phyloP scores from a whole-genome alignment of 129 eudicot species.

The Flaveria ramosissima region DNA sequence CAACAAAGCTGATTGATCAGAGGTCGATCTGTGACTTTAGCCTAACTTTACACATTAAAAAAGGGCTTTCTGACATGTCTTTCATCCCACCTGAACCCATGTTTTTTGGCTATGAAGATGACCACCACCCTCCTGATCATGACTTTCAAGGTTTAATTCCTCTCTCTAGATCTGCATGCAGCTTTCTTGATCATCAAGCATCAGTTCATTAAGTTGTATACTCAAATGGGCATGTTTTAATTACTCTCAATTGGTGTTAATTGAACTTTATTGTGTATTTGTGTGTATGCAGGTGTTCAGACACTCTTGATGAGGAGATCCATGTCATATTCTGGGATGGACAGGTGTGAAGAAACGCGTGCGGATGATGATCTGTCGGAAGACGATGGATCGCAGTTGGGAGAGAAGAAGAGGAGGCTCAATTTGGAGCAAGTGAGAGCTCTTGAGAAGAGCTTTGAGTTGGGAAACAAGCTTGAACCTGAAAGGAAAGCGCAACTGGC shows the following conservation, averaged over 20 bases:
- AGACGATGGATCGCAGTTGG: slow-evolving; percentile 79
- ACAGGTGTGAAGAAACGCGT: slow-evolving; percentile 56
- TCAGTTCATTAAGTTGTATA: background rate
- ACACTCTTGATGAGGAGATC: slow-evolving; percentile 78
- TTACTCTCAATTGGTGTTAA: background rate
- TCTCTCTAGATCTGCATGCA: slow-evolving; percentile 30
- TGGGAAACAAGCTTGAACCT: slow-evolving; percentile 81
- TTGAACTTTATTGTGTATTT: background rate
- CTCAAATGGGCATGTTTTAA: slow-evolving; percentile 4
- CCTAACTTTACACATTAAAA: slow-evolving; percentile 37
- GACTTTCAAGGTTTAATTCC: slow-evolving; percentile 63
- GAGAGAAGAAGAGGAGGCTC: slow-evolving; percentile 88
- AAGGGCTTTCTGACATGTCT: slow-evolving; percentile 44
- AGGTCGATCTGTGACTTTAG: slow-evolving; percentile 27
- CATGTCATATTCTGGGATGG: slow-evolving; percentile 78
- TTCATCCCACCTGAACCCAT: slow-evolving; percentile 64
- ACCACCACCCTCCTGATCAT: slow-evolving; percentile 51
- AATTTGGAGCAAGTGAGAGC: slow-evolving; percentile 87
- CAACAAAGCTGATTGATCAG: slow-evolving; percentile 22
- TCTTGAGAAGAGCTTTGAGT: slow-evolving; percentile 82
- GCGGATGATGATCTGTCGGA: slow-evolving; percentile 67
- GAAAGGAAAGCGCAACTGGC: slow-evolving; percentile 86
- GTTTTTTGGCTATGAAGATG: slow-evolving; percentile 62
- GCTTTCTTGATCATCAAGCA: slow-evolving; percentile 27
- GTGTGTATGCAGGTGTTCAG: slow-evolving; percentile 42